Percentiles rank a stretch among this genome's conserved stretches.
These are phyloP conservation scores for Erigeron philadelphicus DNA, from an alignment of 140 eudicot genomes.

Conservation along the genomic window DNA sequence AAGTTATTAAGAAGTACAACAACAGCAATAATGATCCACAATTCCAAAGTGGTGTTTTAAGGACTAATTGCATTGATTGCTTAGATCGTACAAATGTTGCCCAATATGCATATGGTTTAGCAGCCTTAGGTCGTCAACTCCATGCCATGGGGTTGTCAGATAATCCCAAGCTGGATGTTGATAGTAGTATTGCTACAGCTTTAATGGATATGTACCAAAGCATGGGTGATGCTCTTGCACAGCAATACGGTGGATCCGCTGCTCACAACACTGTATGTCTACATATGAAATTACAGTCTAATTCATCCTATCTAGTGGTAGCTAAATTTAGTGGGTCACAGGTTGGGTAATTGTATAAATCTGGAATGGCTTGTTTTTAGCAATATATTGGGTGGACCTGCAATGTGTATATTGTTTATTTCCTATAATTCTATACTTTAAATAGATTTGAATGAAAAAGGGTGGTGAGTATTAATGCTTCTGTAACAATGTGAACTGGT, in stretches of 20 bases:
- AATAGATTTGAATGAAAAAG: neutral
- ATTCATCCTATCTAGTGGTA: neutral
- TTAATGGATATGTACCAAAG: constrained; percentile 88
- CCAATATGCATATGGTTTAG: constrained; percentile 92
- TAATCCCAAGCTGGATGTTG: constrained; percentile 72
- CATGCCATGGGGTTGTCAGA: constrained; percentile 81
- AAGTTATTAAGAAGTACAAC: constrained; percentile 30
- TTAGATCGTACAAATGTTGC: constrained; percentile 97
- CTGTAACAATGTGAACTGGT: too few species aligned
- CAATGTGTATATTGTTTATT: neutral
- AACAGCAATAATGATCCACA: constrained; percentile 46
- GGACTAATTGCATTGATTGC: constrained; percentile 94
- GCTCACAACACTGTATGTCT: constrained; percentile 86
- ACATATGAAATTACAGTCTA: constrained; percentile 10
- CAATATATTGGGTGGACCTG: neutral
- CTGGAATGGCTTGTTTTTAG: neutral
- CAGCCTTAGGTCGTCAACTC: constrained; percentile 86
- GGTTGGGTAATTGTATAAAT: neutral
- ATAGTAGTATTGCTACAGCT: constrained; percentile 84
- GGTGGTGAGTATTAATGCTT: too few species aligned
- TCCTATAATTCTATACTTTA: too few species aligned
- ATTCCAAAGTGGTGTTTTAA: constrained; percentile 82
- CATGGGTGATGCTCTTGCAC: constrained; percentile 99
- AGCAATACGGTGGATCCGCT: constrained; percentile 98
- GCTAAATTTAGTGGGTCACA: neutral